phyloP scores from a whole-genome alignment of 352 stramenopile genomes.

The Labyrinthula sp. region DNA sequence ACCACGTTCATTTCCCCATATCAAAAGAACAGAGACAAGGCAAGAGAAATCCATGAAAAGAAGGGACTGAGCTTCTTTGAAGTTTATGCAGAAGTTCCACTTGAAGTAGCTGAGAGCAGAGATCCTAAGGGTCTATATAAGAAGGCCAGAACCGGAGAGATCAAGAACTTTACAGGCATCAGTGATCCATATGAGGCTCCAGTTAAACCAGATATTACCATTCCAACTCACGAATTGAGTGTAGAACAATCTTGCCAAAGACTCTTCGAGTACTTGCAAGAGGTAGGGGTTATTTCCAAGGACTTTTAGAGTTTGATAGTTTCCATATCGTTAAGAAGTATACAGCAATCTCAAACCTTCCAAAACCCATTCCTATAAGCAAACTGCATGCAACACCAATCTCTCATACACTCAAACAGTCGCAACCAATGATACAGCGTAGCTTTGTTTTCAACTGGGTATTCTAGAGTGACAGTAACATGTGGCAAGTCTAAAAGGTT shows the following conservation, averaged over 20 bases:
- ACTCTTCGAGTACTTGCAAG: constrained; percentile 27
- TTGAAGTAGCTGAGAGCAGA: constrained; percentile 79
- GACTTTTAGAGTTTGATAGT: no score
- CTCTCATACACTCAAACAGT: no score
- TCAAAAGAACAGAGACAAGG: constrained; percentile 65
- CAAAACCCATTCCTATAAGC: no score
- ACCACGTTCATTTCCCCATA: constrained; percentile 89
- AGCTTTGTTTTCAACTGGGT: no score
- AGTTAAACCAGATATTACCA: constrained; percentile 67
- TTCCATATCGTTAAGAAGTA: no score
- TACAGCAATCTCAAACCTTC: no score
- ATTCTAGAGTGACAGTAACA: no score
- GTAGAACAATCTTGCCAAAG: constrained; percentile 51
- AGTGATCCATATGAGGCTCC: constrained; percentile 90
- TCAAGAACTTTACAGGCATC: constrained; percentile 96
- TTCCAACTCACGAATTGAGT: constrained; percentile 77
- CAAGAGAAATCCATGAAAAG: constrained; percentile 51
- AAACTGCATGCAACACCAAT: no score
- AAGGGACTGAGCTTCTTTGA: constrained; percentile 92
- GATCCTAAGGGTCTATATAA: constrained; percentile 89
- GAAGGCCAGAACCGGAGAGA: constrained; percentile 68
- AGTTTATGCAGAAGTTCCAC: constrained; percentile 88
- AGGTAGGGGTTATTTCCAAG: constrained; percentile 21
- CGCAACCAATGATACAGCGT: no score
- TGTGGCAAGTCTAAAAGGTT: no score